These are phyloP conservation scores for Barnettozyma californica DNA, from an alignment of 805 yeast genomes.

Conservation along the genomic window DNA sequence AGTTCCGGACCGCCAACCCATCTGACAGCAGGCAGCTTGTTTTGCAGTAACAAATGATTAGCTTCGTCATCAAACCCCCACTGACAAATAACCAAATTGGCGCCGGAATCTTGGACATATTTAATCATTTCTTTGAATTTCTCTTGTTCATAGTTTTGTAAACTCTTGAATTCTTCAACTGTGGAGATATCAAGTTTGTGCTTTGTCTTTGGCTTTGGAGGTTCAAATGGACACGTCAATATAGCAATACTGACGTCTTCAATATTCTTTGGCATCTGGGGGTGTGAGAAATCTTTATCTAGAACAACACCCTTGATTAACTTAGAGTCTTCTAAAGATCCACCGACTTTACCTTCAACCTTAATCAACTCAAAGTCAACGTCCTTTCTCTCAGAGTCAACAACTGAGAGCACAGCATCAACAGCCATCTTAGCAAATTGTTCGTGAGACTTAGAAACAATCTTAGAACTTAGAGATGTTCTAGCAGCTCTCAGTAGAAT, in stretches of 20 bases:
- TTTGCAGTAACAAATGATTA: slow-evolving; percentile 82
- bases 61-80: slow-evolving; percentile 99
- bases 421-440: slow-evolving; percentile 96
- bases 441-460: slow-evolving; percentile 90
- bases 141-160: slow-evolving; percentile 88
- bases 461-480: slow-evolving; percentile 92
- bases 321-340: slow-evolving; percentile 78
- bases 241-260: slow-evolving; percentile 86
- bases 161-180: slow-evolving; percentile 89
- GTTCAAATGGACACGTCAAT: slow-evolving; percentile 97
- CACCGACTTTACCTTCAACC: slow-evolving; percentile 95
- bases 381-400: slow-evolving; percentile 86
- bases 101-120: slow-evolving; percentile 82
- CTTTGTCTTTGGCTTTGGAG: slow-evolving; percentile 98
- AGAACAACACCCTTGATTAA: slow-evolving; percentile 87
- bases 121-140: slow-evolving; percentile 89
- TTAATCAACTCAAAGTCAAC: slow-evolving; percentile 96
- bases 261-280: slow-evolving; percentile 90
- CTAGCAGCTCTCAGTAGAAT: slow-evolving; percentile 85
- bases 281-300: slow-evolving; percentile 96
- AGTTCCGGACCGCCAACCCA: slow-evolving; percentile 99
- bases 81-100: slow-evolving; percentile 95
- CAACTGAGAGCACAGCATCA: slow-evolving; percentile 88
- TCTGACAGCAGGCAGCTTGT: slow-evolving; percentile 90
- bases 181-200: slow-evolving; percentile 89